phyloP scores from a whole-genome alignment of 306 rosid species.

The Quercus gilva region DNA sequence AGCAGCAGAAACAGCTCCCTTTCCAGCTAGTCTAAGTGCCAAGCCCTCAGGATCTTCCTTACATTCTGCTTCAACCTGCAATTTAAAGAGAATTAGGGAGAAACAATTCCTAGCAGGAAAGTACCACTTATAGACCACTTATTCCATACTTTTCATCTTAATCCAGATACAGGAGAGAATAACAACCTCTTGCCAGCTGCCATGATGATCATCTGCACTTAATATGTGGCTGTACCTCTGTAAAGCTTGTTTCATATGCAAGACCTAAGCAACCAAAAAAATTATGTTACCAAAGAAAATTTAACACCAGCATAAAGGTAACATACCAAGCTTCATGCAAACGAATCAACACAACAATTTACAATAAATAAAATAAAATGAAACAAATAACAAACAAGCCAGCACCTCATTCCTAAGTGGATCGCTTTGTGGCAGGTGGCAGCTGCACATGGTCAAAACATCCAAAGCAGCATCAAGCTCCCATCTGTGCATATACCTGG shows the following conservation, averaged over 20 bases:
- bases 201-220: constrained; percentile 81
- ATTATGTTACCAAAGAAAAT: constrained; percentile 28
- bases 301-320: not conserved
- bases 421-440: constrained; percentile 79
- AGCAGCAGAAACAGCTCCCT: constrained; percentile 99
- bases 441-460: constrained; percentile 95
- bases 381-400: constrained; percentile 24
- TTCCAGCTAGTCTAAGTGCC: constrained; percentile 94
- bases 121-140: not conserved
- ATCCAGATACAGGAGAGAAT: constrained; percentile 7
- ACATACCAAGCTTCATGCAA: not conserved
- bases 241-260: constrained; percentile 82
- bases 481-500: constrained; percentile 86
- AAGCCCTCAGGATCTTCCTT: constrained; percentile 98
- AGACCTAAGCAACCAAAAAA: constrained; percentile 56
- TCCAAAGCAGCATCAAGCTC: constrained; percentile 93
- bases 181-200: constrained; percentile 97
- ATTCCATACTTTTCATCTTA: constrained; percentile 5
- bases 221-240: constrained; percentile 86
- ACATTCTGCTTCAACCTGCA: constrained; percentile 94
- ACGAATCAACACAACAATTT: constrained; percentile 2
- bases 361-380: constrained; percentile 7
- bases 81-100: constrained; percentile 18
- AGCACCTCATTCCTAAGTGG: constrained; percentile 66
- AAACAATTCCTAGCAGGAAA: not conserved